Evolutionary conservation across 352 stramenopile species (phyloP), one percentile per base, ranked within the genome.

Genomic region (Globisporangium lucens): DNA sequence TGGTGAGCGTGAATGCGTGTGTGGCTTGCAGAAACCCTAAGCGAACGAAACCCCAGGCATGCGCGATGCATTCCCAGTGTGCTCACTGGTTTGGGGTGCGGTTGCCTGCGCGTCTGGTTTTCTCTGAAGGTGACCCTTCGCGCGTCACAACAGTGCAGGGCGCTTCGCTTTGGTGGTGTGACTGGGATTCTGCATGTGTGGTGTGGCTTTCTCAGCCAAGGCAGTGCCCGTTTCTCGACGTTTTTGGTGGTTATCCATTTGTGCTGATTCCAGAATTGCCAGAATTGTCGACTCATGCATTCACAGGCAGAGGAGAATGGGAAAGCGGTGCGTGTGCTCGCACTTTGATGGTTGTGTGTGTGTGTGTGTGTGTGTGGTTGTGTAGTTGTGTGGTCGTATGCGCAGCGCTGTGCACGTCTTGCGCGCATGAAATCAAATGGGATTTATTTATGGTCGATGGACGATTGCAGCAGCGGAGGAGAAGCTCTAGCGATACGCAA

Each of bases 71-170:
- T 33, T 33, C 5, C 30, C 30, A 33, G 30, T 33, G 30, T 33
- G 30, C 30, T 33, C 30, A 33, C 30, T 57, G 20, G 9, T 46
- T 61, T n/a, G 30, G 1, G 30, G n/a, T 41, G 43, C 17, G 10
- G 17, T 20, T n/a, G 2, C 43, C 17, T 51, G 41, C 4, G 13
- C 41, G 2, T 49, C 41, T 49, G 15, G 41, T 51, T 51, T 24
- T 51, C 43, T 24, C 43, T 51, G 1, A 5, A 46, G 5, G 30
- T 29, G 55, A 60, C 55, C 20, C 55, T 60, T 60, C 55, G 55
- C 53, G 55, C 30, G 55, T 59, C 53, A 41, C 53, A 59, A 5
- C 53, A 59, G 9, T n/a, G 22, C 52, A 57, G 30, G 30, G 30
- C 30, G 30, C 6, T 33, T 33, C 30, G 30, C 30, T 6, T 33